A percentile compares a stretch with the other conserved stretches of the same genome.
Conservation (phyloP, 331 rosid species). For the Malus hybrid region DNA sequence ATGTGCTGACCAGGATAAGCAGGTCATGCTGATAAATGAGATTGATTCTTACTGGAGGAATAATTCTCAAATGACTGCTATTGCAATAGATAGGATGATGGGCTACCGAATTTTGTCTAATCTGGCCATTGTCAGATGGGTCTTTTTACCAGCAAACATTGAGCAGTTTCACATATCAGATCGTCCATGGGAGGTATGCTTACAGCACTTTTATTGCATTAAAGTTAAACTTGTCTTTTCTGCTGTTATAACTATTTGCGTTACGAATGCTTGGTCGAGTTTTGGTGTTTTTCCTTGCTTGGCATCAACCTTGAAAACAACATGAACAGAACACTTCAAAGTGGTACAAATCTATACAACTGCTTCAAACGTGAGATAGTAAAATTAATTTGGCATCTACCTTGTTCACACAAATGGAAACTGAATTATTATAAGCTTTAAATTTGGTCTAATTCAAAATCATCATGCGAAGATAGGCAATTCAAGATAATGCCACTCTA, state of each 20-base stretch:
- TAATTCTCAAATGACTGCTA: slow-evolving; percentile 90
- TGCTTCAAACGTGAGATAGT: background rate
- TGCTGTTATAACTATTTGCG: background rate
- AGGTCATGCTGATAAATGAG: slow-evolving; percentile 83
- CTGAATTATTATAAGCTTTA: background rate
- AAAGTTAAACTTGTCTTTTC: background rate
- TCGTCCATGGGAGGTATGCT: slow-evolving; percentile 93
- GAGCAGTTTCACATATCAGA: slow-evolving; percentile 87
- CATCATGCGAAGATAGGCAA: background rate
- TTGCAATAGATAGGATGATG: slow-evolving; percentile 99
- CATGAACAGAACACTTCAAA: background rate
- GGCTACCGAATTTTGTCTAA: slow-evolving; percentile 92
- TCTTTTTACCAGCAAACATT: slow-evolving; percentile 72
- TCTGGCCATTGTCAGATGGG: slow-evolving; percentile 94
- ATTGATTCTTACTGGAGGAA: slow-evolving; percentile 80
- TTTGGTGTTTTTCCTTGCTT: background rate
- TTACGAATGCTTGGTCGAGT: background rate
- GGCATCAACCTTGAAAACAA: background rate
- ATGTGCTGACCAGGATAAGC: slow-evolving; percentile 81
- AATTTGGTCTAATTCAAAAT: background rate
- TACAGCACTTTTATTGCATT: slow-evolving; percentile 1
- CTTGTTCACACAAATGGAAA: background rate
- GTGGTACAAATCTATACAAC: background rate
- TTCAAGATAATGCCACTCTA: background rate
- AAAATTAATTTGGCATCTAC: background rate